Base-by-base conservation (phyloP, 2,329 filamentous ascomycete species). In the Fusarium sp. region DNA sequence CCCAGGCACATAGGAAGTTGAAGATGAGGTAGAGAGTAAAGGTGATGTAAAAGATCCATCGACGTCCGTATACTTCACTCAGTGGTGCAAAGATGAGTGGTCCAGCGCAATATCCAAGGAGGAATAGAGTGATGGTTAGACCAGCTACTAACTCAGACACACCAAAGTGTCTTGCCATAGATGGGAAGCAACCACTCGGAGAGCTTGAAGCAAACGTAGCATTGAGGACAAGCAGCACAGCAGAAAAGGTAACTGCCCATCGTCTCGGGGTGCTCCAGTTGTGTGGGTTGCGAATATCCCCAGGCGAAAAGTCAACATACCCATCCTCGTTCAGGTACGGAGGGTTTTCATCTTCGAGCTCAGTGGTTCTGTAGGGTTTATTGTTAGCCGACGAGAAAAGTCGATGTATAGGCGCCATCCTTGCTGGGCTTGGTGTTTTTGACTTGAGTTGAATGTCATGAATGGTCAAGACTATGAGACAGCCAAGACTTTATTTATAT, bases 21-120 rank as follows among this genome's bases (percentile, higher is more conserved):
- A 94, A 94, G 38, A 94, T 80, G 6, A 94, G 87, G 4, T 92
- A 92, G 0, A 92, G 15, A 2, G 88, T 78, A 90, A 93, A 5
- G 84, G 82, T 20, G 79, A 87, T 73, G 74, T 81, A 61, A 7
- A 59, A 40, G 56, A 95, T 88, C 25, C 89, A 82, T 47, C 87
- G 84, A 44, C 92, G 85, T 32, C 92, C 92, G 52, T 90, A 83
- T 49, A 94, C 85, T 77, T 95, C 92, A 8, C 88, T 92, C 32
- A 93, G 79, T 0, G 92, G 92, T 11, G 92, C 92, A 74, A 94
- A 94, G 2, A 85, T 84, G 86, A 94, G 90, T 3, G 92, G 92
- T 7, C 73, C 92, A 47, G 94, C 82, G 72, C 91, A 92, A 74
- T 74, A 70, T 18, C 71, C 71, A 43, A 74, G 32, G 9, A 74